phyloP scores from a whole-genome alignment of 83 land plant genomes.

The Larix sibirica region DNA sequence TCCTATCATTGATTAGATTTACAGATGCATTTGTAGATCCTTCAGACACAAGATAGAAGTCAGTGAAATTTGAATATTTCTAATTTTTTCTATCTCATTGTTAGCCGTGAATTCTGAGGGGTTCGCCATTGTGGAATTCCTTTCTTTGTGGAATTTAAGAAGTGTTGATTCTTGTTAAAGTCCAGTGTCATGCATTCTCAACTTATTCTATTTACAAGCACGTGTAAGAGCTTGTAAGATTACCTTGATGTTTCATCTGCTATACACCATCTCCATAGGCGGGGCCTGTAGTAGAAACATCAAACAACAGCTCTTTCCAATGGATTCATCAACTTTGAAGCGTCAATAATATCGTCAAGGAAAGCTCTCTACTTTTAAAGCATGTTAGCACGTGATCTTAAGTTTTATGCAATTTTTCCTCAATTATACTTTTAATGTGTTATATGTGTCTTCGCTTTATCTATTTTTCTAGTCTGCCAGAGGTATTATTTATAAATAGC shows the following conservation, averaged over 20 bases:
- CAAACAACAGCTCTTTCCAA: slow-evolving; percentile 87
- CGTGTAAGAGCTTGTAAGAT: slow-evolving; percentile 89
- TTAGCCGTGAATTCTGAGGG: not conserved
- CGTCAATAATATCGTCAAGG: slow-evolving; percentile 99
- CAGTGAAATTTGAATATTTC: slow-evolving; percentile 16
- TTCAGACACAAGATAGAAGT: slow-evolving; percentile 81
- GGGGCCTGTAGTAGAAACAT: slow-evolving; percentile 81
- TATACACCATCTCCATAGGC: slow-evolving; percentile 97
- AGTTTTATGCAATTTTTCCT: not conserved
- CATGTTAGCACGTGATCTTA: not conserved
- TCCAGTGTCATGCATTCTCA: not conserved
- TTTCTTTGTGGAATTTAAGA: not conserved
- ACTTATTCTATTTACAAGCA: slow-evolving; percentile 52
- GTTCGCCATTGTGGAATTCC: not conserved
- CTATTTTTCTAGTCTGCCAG: not conserved
- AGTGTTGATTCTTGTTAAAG: not conserved
- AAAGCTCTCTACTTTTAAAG: slow-evolving; percentile 16
- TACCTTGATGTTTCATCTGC: slow-evolving; percentile 92
- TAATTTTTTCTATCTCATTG: slow-evolving; percentile 1
- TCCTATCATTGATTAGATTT: slow-evolving; percentile 88
- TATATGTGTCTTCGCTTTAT: not conserved
- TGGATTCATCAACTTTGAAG: slow-evolving; percentile 97
- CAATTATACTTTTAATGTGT: not conserved
- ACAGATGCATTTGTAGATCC: slow-evolving; percentile 93
- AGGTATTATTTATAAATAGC: not conserved